Percentiles rank a stretch among this genome's conserved stretches.
Conservation (phyloP, 768 basidiomycete species). For the Nidularia sp. region DNA sequence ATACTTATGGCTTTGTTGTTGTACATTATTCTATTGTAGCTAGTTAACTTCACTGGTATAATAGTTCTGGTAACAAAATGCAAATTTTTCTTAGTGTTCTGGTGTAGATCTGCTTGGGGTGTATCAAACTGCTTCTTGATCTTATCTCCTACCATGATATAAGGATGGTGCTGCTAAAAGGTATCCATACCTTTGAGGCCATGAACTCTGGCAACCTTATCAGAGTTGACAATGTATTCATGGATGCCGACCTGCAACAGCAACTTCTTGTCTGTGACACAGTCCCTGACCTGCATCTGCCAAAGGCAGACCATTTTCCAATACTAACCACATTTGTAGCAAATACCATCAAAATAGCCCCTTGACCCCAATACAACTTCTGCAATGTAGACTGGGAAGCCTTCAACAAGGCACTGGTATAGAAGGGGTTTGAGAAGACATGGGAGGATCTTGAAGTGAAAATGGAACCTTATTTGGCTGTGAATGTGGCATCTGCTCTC, state of each 20-base stretch:
- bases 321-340: conserved; percentile 19
- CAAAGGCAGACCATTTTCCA: conserved; percentile 27
- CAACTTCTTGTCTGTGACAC: conserved; percentile 18
- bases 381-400: conserved; percentile 13
- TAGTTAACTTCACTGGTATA: too few relatives aligned
- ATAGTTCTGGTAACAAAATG: too few relatives aligned
- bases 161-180: conserved; percentile 20
- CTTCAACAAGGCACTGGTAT: conserved; percentile 7
- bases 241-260: conserved; percentile 5
- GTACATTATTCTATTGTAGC: too few relatives aligned
- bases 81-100: too few relatives aligned
- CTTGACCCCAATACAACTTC: conserved; percentile 12
- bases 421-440: too few relatives aligned
- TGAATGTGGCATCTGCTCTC: too few relatives aligned
- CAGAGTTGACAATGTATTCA: conserved; percentile 30
- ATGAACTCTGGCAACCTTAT: conserved; percentile 17
- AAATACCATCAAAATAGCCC: neutral
- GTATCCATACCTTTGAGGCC: conserved; percentile 17
- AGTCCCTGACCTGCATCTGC: conserved; percentile 3
- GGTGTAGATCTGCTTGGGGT: too few relatives aligned
- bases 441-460: too few relatives aligned
- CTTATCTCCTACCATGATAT: conserved; percentile 14
- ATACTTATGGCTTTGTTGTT: too few relatives aligned
- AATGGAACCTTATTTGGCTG: too few relatives aligned
- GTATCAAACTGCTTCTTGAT: conserved; percentile 10